phyloP scores from a whole-genome alignment of 129 eudicot genomes.

The Glebionis coronaria region DNA sequence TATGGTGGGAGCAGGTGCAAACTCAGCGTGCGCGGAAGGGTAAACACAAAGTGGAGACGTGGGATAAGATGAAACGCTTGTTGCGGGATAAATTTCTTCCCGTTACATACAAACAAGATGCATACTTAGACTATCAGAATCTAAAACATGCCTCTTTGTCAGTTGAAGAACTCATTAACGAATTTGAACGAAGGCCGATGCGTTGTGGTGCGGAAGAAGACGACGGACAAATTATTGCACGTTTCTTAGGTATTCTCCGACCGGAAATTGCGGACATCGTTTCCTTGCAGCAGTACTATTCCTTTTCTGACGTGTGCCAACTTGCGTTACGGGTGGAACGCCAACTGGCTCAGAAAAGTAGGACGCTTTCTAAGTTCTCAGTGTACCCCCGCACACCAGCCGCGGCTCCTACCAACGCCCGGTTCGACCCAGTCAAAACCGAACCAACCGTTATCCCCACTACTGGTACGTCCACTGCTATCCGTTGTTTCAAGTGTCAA shows the following conservation, averaged over 20 bases:
- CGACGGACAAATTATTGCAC: not conserved
- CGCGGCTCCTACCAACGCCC: not conserved
- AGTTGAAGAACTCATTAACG: not conserved
- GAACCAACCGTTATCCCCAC: not conserved
- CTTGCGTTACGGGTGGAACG: constrained; percentile 11
- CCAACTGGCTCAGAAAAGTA: not conserved
- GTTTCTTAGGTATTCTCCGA: not conserved
- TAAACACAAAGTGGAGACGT: not conserved
- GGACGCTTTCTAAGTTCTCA: not conserved
- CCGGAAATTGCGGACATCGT: constrained; percentile 8
- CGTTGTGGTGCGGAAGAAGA: constrained; percentile 2
- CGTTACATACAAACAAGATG: not conserved
- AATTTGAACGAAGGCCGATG: constrained; percentile 1
- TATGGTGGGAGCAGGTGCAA: constrained; percentile 4
- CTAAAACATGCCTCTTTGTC: not conserved
- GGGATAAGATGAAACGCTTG: not conserved
- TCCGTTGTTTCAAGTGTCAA: not conserved
- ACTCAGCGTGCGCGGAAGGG: not conserved
- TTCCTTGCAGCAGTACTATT: not conserved
- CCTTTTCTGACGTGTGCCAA: not conserved
- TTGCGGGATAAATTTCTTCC: not conserved
- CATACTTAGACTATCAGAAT: not conserved
- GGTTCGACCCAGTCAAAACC: not conserved
- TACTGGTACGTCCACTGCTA: not conserved
- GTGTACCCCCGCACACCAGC: not conserved